Conservation (phyloP, 176 grass and related monocot genomes). For the Sorghum bicolor region DNA sequence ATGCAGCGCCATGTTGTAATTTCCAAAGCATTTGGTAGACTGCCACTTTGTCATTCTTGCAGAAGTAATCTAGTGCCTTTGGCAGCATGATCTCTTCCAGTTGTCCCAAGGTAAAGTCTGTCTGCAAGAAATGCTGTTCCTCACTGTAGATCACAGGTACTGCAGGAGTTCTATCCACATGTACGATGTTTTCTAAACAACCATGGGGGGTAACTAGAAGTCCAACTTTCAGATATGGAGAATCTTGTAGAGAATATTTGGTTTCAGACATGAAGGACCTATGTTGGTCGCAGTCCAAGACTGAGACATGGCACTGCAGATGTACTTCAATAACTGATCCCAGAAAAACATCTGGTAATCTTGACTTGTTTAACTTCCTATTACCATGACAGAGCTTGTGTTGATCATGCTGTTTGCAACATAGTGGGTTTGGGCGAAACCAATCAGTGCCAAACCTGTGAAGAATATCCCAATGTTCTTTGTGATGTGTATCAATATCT, state of each 20-base stretch:
- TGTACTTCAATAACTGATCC: background rate
- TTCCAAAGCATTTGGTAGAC: background rate
- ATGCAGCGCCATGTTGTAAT: background rate
- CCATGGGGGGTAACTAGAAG: background rate
- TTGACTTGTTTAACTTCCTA: background rate
- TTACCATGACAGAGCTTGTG: background rate
- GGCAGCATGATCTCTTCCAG: background rate
- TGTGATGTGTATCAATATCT: background rate
- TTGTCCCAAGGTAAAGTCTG: background rate
- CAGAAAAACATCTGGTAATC: background rate
- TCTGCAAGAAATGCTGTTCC: background rate
- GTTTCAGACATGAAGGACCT: background rate
- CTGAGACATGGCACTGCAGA: background rate
- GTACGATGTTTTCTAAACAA: background rate
- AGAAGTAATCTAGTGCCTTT: background rate
- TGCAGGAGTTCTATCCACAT: background rate
- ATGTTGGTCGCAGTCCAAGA: background rate
- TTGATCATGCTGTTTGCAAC: background rate
- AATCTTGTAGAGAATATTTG: background rate
- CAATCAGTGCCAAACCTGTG: background rate
- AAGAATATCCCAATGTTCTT: background rate
- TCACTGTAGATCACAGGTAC: background rate
- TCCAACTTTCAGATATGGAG: background rate
- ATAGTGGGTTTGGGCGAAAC: background rate
- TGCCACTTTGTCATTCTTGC: background rate